phyloP scores from a whole-genome alignment of 1,284 basidiomycete species.

The Xerocomus nothofagi region DNA sequence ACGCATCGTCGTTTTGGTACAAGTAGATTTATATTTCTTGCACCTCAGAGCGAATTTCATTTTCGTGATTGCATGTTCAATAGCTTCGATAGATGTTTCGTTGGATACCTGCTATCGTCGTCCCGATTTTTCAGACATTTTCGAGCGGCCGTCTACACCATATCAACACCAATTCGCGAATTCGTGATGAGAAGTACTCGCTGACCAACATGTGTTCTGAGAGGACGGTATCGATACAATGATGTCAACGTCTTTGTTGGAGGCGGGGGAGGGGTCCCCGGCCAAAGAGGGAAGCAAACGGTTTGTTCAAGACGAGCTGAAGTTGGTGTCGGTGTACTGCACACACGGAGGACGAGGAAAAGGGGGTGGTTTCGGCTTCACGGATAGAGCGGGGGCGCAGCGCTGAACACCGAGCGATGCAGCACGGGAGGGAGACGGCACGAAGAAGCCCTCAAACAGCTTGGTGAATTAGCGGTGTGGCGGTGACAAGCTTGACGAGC shows the following conservation, averaged over 20 bases:
- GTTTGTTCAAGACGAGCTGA: constrained; percentile 55
- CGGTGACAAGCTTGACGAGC: constrained; percentile 50
- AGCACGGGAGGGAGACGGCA: constrained; percentile 48
- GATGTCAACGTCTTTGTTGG: constrained; percentile 34
- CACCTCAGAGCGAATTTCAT: too few relatives aligned
- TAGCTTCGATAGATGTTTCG: constrained; percentile 30
- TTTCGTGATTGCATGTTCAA: not conserved
- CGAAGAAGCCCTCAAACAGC: constrained; percentile 57
- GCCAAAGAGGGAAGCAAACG: constrained; percentile 69
- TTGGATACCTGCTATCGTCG: constrained; percentile 44
- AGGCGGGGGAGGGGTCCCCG: constrained; percentile 41
- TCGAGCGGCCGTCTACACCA: constrained; percentile 62
- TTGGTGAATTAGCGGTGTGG: constrained; percentile 45
- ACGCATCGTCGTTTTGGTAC: too few relatives aligned
- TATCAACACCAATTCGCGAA: constrained; percentile 2
- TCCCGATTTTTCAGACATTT: constrained; percentile 63
- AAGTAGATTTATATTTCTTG: too few relatives aligned
- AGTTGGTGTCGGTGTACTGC: constrained; percentile 13
- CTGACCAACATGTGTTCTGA: constrained; percentile 65
- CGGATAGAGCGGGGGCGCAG: constrained; percentile 67
- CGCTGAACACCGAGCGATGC: constrained; percentile 48
- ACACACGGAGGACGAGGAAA: constrained; percentile 56
- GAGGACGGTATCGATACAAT: constrained; percentile 53
- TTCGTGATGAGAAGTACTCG: not conserved
- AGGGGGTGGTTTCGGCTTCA: constrained; percentile 59